Conservation (phyloP, 2,329 filamentous ascomycete species). For the Pseudogymnoascus sp. region DNA sequence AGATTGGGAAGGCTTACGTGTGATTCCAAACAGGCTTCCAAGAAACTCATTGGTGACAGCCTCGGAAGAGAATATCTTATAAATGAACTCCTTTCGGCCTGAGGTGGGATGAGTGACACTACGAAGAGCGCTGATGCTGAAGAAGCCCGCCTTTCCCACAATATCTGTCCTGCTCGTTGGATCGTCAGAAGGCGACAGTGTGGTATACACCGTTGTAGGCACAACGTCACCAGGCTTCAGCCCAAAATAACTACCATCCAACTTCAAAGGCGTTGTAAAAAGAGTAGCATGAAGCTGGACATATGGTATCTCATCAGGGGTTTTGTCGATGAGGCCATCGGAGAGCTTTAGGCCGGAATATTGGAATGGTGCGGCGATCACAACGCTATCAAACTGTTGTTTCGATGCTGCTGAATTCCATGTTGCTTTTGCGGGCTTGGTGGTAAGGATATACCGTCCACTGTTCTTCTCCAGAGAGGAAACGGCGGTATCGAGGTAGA, state of each 20-base stretch:
- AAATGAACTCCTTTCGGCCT: conserved; percentile 47
- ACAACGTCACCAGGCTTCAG: conserved; percentile 49
- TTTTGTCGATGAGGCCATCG: conserved; percentile 58
- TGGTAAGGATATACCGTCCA: conserved; percentile 42
- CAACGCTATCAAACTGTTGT: conserved; percentile 63
- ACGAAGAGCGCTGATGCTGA: conserved; percentile 71
- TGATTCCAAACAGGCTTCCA: conserved; percentile 41
- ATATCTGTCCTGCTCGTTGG: conserved; percentile 42
- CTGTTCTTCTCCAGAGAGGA: conserved; percentile 47
- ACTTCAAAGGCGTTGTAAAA: conserved; percentile 67
- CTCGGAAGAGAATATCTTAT: conserved; percentile 59
- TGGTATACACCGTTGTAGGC: conserved; percentile 76
- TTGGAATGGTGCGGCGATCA: conserved; percentile 79
- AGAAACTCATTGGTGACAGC: conserved; percentile 47
- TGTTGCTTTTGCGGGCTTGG: conserved; percentile 13
- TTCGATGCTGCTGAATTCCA: conserved; percentile 11
- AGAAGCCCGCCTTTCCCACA: conserved; percentile 72
- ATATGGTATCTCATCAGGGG: conserved; percentile 76
- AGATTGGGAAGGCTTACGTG: conserved; percentile 15
- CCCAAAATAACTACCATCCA: conserved; percentile 68
- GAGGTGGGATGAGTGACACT: conserved; percentile 55
- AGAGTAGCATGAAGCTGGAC: conserved; percentile 82
- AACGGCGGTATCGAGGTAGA: conserved; percentile 63
- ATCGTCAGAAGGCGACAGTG: conserved; percentile 42
- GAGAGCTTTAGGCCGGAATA: conserved; percentile 62